phyloP scores from a whole-genome alignment of 768 basidiomycete species.

The Boletus bicolor region DNA sequence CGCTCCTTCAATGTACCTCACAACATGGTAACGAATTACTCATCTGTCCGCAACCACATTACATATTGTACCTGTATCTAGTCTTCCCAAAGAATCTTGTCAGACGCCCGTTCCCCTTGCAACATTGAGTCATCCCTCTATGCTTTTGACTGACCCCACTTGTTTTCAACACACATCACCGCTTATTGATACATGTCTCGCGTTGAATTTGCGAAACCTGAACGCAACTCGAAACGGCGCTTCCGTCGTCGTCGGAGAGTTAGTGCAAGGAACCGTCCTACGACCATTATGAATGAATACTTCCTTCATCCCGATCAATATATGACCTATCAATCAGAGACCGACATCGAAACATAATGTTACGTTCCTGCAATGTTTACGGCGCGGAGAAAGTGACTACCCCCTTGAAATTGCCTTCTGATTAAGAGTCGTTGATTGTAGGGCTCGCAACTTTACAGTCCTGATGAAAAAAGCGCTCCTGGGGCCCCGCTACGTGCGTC shows the following conservation, averaged over 20 bases:
- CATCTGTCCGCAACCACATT: slow-evolving; percentile 11
- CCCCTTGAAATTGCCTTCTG: not conserved
- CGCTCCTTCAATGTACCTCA: slow-evolving; percentile 20
- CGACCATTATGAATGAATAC: not conserved
- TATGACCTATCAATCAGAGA: slow-evolving; percentile 1
- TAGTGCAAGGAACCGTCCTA: not conserved
- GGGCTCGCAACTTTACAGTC: not conserved
- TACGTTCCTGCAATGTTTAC: not conserved
- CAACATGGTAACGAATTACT: slow-evolving; percentile 27
- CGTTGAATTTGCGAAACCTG: not conserved
- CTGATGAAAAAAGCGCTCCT: not conserved
- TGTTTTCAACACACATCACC: not conserved
- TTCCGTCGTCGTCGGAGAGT: not conserved
- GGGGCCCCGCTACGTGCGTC: not conserved
- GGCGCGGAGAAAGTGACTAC: not conserved
- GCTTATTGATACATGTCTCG: not conserved
- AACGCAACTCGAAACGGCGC: not conserved
- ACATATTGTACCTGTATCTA: slow-evolving; percentile 8
- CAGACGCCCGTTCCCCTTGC: not conserved
- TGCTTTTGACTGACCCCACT: not conserved
- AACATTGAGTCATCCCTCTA: not conserved
- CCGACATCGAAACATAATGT: not conserved
- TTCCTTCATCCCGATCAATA: slow-evolving; percentile 12
- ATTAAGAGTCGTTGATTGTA: not conserved
- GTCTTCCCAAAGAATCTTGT: not conserved